Percentiles rank a stretch among this genome's conserved stretches.
These are phyloP conservation scores for Fusarium beomiforme DNA, from an alignment of 2,329 filamentous ascomycete genomes.

Conservation along the genomic window DNA sequence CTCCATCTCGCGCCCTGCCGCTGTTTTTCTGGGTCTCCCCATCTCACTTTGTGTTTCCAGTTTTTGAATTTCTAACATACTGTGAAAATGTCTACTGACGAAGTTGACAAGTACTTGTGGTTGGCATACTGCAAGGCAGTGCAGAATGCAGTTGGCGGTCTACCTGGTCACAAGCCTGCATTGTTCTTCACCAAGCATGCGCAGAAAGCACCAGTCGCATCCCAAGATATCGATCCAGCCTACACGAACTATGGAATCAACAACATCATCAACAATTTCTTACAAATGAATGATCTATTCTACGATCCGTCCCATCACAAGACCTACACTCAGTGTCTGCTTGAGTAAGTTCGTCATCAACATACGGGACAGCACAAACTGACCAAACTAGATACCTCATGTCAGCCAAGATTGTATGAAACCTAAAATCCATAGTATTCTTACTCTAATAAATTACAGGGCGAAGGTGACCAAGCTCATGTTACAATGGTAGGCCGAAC, in stretches of 20 bases:
- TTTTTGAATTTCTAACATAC: no score
- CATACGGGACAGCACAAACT: background rate
- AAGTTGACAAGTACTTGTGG: conserved; percentile 30
- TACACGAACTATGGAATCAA: conserved; percentile 33
- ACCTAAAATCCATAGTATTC: fast-evolving
- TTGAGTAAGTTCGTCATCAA: conserved; percentile 3
- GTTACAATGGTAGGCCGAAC: conserved; percentile 3
- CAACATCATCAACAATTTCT: conserved; percentile 29
- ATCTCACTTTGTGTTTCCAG: background rate
- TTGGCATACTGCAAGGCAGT: conserved; percentile 32
- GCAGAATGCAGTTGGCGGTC: conserved; percentile 31
- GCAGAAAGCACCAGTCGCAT: conserved; percentile 32
- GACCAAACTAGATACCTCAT: conserved; percentile 14
- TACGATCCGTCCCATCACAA: conserved; percentile 33
- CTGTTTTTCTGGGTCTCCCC: background rate
- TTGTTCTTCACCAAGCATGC: conserved; percentile 35
- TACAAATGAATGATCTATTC: conserved; percentile 28
- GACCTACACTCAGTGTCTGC: conserved; percentile 27
- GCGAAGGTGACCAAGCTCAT: background rate
- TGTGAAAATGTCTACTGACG: conserved; percentile 11
- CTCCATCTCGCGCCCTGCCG: background rate
- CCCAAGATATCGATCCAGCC: conserved; percentile 19
- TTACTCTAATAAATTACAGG: conserved; percentile 3
- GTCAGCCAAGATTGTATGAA: conserved; percentile 27
- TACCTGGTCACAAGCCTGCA: conserved; percentile 33